Evolutionary conservation across 768 basidiomycete genomes (phyloP), one percentile per base, ranked within the genome.

Genomic region (Trametes meyenii): DNA sequence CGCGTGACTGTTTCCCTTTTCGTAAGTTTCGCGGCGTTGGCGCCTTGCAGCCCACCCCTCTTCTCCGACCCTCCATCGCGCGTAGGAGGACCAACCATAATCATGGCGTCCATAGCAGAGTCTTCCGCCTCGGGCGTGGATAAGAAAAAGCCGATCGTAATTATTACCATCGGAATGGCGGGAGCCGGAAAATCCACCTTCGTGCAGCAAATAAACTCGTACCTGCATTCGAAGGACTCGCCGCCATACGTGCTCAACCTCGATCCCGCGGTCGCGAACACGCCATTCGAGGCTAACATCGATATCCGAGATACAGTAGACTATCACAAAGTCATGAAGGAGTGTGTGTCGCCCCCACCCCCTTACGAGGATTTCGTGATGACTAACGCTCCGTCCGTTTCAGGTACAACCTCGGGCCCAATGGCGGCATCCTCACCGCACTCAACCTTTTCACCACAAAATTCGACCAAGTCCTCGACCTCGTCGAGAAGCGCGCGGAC

Each of bases 311-410:
- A 99, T 74, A 99, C 97, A 12, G 87, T 99, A 21, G 91, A 98
- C 73, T 99, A 98, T 75, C 85, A 90, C 65, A 91, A 99, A 76
- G 96, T 99, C 68, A 99, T 99, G 97, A 96, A 97, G 84, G 95
- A 98, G 94, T 97, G 81, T 80, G 89, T 88, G 67, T 70, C 70
- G 61, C 55, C 72, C 70, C 67, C 67, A 62, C 56, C 53, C 56
- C 58, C 63, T 58, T 48, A 19, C 55, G 21, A 36, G n/a, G 13
- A 11, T 13, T 11, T 16, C 16, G 38, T 51, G 23, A 39, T 49
- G 19, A 44, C 55, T 60, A 33, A 51, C 29, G 40, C 42, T 10
- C 23, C 5, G 36, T 12, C 21, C 24, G 5, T 46, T 14, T 24
- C 54, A 97, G 95, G 78, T 99, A 99, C 77, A 98, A 98, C 74